Conservation (phyloP, 192 early-diverging fungal genomes). For the Dissophora ornata region DNA sequence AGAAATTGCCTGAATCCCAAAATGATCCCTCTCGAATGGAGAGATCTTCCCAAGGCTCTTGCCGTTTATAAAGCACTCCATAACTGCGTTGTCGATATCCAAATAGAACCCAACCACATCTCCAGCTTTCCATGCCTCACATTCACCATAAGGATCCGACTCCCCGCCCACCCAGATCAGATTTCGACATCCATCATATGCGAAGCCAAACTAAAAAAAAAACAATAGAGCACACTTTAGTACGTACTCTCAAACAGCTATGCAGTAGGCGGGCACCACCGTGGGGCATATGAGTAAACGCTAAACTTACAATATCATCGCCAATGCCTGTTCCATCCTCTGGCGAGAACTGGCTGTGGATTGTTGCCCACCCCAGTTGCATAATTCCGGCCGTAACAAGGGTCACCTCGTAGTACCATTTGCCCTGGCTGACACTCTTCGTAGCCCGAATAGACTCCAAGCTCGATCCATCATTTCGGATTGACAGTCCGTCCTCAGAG, state of each 20-base stretch:
- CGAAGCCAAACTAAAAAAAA: conserved; percentile 69
- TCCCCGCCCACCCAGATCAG: conserved; percentile 74
- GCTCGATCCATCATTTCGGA: conserved; percentile 81
- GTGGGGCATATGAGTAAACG: too few species aligned
- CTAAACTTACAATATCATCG: conserved; percentile 66
- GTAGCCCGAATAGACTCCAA: conserved; percentile 80
- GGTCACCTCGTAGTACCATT: conserved; percentile 79
- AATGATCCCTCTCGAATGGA: conserved; percentile 45
- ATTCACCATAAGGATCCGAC: conserved; percentile 57
- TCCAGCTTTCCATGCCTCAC: conserved; percentile 65
- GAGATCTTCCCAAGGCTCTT: conserved; percentile 67
- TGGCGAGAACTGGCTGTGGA: conserved; percentile 72
- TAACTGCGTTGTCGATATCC: conserved; percentile 71
- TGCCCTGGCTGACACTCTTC: conserved; percentile 65
- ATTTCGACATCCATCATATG: conserved; percentile 79
- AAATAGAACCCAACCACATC: conserved; percentile 65
- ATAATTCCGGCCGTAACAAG: conserved; percentile 79
- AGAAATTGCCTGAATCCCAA: conserved; percentile 42
- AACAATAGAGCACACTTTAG: not conserved
- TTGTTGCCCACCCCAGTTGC: conserved; percentile 84
- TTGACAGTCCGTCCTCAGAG: conserved; percentile 62
- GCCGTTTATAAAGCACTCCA: conserved; percentile 79
- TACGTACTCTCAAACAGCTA: too few species aligned
- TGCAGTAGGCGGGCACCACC: too few species aligned
- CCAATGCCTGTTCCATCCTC: conserved; percentile 85